A percentile compares a stretch with the other conserved stretches of the same genome.
These are phyloP conservation scores for Saccharomycopsis hybrid DNA, from an alignment of 1,139 yeast genomes.

Conservation along the genomic window DNA sequence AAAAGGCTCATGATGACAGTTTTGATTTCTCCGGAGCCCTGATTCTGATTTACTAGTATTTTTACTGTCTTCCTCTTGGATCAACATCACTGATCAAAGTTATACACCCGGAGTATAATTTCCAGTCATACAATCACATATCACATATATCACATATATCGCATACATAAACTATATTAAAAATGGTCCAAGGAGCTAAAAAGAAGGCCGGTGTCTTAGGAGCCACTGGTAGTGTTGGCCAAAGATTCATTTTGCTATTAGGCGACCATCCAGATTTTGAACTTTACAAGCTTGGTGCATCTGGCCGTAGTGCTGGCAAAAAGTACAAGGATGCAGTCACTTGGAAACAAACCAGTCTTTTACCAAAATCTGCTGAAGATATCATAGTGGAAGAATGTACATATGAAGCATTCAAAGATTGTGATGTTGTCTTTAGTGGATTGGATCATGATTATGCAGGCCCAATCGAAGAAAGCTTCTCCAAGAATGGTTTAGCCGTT, in stretches of 20 bases:
- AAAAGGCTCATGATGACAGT: too few species aligned
- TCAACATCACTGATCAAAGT: too few species aligned
- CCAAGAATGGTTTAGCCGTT: constrained; percentile 73
- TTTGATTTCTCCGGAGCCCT: too few species aligned
- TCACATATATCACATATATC: too few species aligned
- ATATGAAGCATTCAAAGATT: constrained; percentile 68
- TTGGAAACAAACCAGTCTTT: constrained; percentile 88
- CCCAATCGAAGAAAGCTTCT: constrained; percentile 78
- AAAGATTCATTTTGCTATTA: constrained; percentile 80
- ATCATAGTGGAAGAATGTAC: constrained; percentile 73
- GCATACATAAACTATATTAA: too few species aligned
- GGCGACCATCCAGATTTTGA: constrained; percentile 88
- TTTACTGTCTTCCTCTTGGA: too few species aligned
- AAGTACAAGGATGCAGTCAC: constrained; percentile 76
- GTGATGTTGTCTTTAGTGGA: constrained; percentile 94
- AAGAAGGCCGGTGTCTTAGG: constrained; percentile 77
- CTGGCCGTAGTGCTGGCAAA: constrained; percentile 90
- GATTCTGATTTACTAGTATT: too few species aligned
- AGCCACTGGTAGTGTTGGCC: constrained; percentile 98
- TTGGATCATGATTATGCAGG: constrained; percentile 94
- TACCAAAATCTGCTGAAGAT: constrained; percentile 62
- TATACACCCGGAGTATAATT: too few species aligned
- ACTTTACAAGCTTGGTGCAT: constrained; percentile 83
- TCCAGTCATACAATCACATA: too few species aligned
- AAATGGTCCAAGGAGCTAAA: too few species aligned